phyloP scores from a whole-genome alignment of 495 filamentous ascomycete species.

The Rhypophila decipiens region DNA sequence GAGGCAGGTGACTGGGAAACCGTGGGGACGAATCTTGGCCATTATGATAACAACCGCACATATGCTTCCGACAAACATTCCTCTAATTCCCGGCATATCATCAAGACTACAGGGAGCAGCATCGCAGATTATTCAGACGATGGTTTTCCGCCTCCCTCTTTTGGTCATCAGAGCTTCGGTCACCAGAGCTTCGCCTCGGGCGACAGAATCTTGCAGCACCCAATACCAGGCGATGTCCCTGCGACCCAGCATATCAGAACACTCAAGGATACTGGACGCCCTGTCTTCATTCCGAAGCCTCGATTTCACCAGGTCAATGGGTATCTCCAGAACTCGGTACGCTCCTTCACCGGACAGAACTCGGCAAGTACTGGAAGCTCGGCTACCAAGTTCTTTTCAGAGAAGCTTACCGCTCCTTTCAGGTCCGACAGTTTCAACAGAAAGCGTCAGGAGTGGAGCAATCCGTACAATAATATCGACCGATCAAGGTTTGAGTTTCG shows the following conservation, averaged over 20 bases:
- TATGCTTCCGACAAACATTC: slow-evolving; percentile 8
- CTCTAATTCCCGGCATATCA: background rate
- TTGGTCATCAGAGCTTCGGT: slow-evolving; percentile 1
- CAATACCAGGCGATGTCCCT: background rate
- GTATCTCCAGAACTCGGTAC: slow-evolving; percentile 21
- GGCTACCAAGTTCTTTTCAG: slow-evolving; percentile 11
- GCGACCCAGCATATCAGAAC: slow-evolving; percentile 11
- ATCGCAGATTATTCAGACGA: slow-evolving; percentile 32
- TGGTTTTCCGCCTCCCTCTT: slow-evolving; percentile 1
- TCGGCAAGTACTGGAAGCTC: slow-evolving; percentile 6
- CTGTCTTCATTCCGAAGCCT: slow-evolving; percentile 20
- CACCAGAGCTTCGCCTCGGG: slow-evolving; percentile 13
- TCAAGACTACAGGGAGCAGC: slow-evolving; percentile 30
- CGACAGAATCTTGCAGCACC: slow-evolving; percentile 23
- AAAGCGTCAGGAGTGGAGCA: background rate
- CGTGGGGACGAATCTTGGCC: slow-evolving; percentile 14
- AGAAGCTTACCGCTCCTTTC: slow-evolving; percentile 21
- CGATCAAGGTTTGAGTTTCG: slow-evolving; percentile 2
- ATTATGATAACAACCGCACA: slow-evolving; percentile 23
- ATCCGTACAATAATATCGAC: slow-evolving; percentile 5
- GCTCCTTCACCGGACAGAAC: slow-evolving; percentile 10
- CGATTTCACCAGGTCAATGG: slow-evolving; percentile 19
- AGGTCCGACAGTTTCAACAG: slow-evolving; percentile 7
- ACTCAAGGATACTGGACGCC: slow-evolving; percentile 18
- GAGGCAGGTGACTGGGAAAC: slow-evolving; percentile 26